Conservation (phyloP, 2,329 filamentous ascomycete species). For the Lecanoromycetidae sp. region DNA sequence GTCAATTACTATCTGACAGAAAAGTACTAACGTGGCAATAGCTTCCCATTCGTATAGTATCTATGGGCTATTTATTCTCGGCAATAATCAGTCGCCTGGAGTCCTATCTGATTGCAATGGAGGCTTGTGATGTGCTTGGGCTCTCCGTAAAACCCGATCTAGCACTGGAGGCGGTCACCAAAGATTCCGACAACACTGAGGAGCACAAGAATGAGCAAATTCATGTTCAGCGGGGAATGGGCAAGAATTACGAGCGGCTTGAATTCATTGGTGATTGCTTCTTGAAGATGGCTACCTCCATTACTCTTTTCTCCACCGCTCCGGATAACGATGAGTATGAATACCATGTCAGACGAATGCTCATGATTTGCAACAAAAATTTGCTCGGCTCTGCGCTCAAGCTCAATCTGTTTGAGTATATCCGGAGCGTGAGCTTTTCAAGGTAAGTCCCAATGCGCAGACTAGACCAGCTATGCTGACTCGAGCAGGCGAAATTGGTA, state of each 20-base stretch:
- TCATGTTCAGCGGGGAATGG: conserved; percentile 75
- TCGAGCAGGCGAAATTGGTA: conserved; percentile 63
- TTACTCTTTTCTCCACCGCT: conserved; percentile 66
- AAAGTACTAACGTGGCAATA: conserved; percentile 25
- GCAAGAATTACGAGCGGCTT: conserved; percentile 84
- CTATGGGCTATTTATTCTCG: conserved; percentile 64
- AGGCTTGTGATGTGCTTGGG: conserved; percentile 55
- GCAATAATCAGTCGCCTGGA: conserved; percentile 78
- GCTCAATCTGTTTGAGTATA: conserved; percentile 55
- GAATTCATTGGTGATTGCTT: conserved; percentile 92
- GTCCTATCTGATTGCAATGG: conserved; percentile 64
- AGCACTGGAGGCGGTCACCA: conserved; percentile 81
- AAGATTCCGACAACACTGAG: conserved; percentile 75
- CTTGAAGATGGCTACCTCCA: conserved; percentile 88
- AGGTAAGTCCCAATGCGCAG: conserved; percentile 33
- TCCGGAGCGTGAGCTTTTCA: conserved; percentile 73
- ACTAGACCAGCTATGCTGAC: not conserved
- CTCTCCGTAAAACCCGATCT: conserved; percentile 54
- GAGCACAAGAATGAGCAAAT: conserved; percentile 56
- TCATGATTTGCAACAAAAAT: conserved; percentile 82
- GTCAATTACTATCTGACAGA: not conserved
- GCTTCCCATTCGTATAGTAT: conserved; percentile 58
- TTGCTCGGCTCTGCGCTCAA: conserved; percentile 65
- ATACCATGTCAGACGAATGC: conserved; percentile 83
- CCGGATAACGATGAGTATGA: conserved; percentile 72